Conservation (phyloP, 352 stramenopile species). For the Discostella stelligera region DNA sequence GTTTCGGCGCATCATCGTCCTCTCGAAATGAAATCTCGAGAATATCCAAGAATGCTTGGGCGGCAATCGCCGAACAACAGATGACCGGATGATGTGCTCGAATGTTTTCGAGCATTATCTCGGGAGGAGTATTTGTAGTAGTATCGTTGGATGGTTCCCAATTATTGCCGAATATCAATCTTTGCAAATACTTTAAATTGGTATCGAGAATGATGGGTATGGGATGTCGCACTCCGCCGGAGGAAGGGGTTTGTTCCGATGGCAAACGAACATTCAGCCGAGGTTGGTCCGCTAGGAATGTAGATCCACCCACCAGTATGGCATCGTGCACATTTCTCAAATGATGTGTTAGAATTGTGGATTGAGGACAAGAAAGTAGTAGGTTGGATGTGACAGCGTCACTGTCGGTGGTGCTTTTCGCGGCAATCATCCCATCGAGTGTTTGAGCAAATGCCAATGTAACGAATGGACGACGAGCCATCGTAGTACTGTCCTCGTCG, state of each 20-base stretch:
- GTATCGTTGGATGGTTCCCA: background rate
- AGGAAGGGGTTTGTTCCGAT: background rate
- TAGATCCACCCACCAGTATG: constrained; percentile 69
- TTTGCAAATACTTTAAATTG: constrained; percentile 53
- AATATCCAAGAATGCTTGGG: constrained; percentile 26
- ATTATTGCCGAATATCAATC: constrained; percentile 26
- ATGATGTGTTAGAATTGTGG: constrained; percentile 64
- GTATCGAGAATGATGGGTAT: constrained; percentile 71
- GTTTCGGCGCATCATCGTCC: background rate
- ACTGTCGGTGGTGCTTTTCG: constrained; percentile 9
- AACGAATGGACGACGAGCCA: constrained; percentile 54
- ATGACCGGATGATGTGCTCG: constrained; percentile 36
- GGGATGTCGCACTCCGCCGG: constrained; percentile 39
- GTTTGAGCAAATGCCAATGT: constrained; percentile 73
- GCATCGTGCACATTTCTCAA: constrained; percentile 73
- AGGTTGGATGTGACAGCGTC: constrained; percentile 48
- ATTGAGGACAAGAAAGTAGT: constrained; percentile 59
- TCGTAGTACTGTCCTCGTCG: background rate
- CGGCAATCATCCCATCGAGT: constrained; percentile 71
- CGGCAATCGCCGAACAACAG: constrained; percentile 39
- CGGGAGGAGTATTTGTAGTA: constrained; percentile 1
- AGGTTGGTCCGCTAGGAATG: constrained; percentile 67
- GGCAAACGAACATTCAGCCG: constrained; percentile 64
- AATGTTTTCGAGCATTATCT: constrained; percentile 32
- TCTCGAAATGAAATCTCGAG: constrained; percentile 34